Evolutionary conservation across 1,139 yeast genomes (phyloP).

Genomic region (Wickerhamiella pararugosa): DNA sequence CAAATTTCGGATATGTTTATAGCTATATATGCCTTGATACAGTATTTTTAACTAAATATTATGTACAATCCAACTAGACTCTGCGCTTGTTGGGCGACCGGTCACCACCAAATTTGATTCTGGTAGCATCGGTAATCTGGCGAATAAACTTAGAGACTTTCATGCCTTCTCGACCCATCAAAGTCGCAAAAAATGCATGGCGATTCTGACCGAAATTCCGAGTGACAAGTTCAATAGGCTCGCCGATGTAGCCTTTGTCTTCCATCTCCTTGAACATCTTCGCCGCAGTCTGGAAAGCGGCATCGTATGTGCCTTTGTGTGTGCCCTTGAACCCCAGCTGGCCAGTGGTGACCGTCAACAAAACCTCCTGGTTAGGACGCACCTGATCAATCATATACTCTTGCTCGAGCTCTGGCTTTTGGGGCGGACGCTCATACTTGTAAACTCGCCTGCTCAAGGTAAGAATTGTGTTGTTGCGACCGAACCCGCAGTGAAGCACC

Average conservation of each 20-base stretch:
- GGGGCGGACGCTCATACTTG: constrained; percentile 27
- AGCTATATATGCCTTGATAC: too few species aligned
- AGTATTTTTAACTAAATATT: too few species aligned
- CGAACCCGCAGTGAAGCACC: constrained; percentile 62
- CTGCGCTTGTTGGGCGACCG: constrained; percentile 77
- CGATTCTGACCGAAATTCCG: constrained; percentile 83
- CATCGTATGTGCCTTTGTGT: constrained; percentile 78
- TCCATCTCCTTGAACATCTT: constrained; percentile 58
- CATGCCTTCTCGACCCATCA: constrained; percentile 81
- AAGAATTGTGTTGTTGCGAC: constrained; percentile 68
- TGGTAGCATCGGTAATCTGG: constrained; percentile 63
- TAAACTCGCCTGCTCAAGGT: constrained; percentile 42
- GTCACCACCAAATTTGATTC: constrained; percentile 83
- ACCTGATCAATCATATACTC: constrained; percentile 66
- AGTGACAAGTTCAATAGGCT: constrained; percentile 45
- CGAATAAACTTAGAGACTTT: constrained; percentile 46
- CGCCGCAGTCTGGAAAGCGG: constrained; percentile 75
- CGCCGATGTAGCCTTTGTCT: constrained; percentile 32
- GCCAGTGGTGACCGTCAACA: constrained; percentile 38
- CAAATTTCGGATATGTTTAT: too few species aligned
- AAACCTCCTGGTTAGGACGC: constrained; percentile 64
- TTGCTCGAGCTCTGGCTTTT: constrained; percentile 43
- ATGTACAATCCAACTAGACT: constrained; percentile 9
- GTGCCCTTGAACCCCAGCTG: constrained; percentile 30
- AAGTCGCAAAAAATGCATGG: constrained; percentile 69